Conservation (phyloP, 495 filamentous ascomycete species). For the Annulohypoxylon nitens region DNA sequence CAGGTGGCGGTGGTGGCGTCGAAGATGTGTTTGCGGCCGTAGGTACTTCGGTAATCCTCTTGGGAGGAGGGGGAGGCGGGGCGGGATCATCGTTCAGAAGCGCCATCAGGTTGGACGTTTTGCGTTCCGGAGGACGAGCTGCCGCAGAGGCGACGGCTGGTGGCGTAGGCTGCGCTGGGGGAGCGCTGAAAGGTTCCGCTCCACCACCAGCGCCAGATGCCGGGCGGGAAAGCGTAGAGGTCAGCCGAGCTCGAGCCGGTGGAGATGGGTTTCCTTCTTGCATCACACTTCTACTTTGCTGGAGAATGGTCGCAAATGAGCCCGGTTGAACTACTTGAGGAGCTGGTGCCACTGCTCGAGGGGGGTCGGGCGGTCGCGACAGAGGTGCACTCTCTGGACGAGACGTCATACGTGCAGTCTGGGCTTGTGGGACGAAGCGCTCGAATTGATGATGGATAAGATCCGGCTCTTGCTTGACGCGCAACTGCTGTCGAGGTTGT, state of each 20-base stretch:
- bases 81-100: constrained; percentile 60
- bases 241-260: constrained; percentile 48
- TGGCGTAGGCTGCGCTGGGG: constrained; percentile 52
- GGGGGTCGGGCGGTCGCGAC: constrained; percentile 58
- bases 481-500: constrained; percentile 48
- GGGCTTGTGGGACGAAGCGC: constrained; percentile 46
- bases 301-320: constrained; percentile 45
- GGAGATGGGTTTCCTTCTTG: constrained; percentile 52
- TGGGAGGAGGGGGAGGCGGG: constrained; percentile 54
- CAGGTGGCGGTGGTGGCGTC: constrained; percentile 60
- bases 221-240: constrained; percentile 52
- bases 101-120: constrained; percentile 64
- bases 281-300: constrained; percentile 52
- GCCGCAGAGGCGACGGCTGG: constrained; percentile 49
- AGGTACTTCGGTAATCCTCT: constrained; percentile 58
- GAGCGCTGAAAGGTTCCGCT: constrained; percentile 55
- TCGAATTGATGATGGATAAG: constrained; percentile 53
- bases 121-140: constrained; percentile 56
- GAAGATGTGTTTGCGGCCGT: constrained; percentile 53
- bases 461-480: constrained; percentile 63
- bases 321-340: constrained; percentile 45
- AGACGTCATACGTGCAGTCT: constrained; percentile 48
- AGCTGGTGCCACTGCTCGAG: constrained; percentile 53
- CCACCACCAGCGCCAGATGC: constrained; percentile 49
- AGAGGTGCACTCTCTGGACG: constrained; percentile 56